Evolutionary conservation across 257 asterid genomes (phyloP), one percentile per base, ranked within the genome.

Genomic region (Solanum clarkiae): DNA sequence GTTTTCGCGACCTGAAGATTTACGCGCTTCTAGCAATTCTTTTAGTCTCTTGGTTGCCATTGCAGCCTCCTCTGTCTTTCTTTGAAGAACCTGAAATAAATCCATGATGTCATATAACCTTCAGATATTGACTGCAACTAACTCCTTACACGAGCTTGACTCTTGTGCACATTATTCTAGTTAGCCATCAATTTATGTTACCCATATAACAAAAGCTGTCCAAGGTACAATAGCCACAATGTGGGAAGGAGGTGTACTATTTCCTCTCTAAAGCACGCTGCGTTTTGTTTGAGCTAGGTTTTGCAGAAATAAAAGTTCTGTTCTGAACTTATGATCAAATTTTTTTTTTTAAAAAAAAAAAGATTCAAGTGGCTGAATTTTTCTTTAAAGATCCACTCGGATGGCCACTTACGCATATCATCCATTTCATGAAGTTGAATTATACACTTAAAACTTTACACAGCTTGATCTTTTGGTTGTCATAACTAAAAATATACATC

Each of bases 61-160:
- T 88, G 99, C 99, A 87, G 99, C 99, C 92, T 97, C 99, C 89
- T 94, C 99, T 51, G 98, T 97, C 91, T 97, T 97, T 88, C 99
- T 93, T 90, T 97, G 99, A 82, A 97, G 99, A 92, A 97, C 99
- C 99, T 97, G 94, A 86, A 89, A 82, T 32, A 75, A 81, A 79
- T 84, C 83, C 55, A 83, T 66, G 56, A 60, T 13, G 29, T 47
- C 85, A 63, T 82, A 82, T 24, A 63, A 40, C 16, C 47, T 44
- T 82, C 77, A 82, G 63, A 51, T 17, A 42, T 63, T 63, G 17
- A 82, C 79, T 63, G 26, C 53, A 36, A 82, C 63, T 47, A 29
- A 18, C 85, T 8, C 45, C 79, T 82, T 63, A 18, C 47, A 26
- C 5, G 29, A 82, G 32, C 11, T 82, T 29, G 77, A 83, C 63